Evolutionary conservation across 768 basidiomycete species (phyloP), one percentile per base, ranked within the genome.

Genomic region (Austroboletus eburneus): DNA sequence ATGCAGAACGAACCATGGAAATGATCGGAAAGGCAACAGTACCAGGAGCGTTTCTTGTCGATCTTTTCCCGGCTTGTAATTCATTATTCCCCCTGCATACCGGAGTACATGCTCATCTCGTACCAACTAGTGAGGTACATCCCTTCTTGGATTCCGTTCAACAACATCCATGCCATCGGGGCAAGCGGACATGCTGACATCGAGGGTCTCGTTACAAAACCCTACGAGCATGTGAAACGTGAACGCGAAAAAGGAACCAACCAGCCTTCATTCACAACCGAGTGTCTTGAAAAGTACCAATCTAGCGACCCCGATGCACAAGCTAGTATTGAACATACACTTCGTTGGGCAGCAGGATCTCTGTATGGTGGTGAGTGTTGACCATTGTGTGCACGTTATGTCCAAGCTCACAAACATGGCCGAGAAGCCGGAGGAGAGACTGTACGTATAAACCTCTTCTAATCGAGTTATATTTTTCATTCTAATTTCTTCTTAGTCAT

Each of bases 41-140:
- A 3, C 66, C 64, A 2, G 67, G 67, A 23, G 57, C 66, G 8
- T 68, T 50, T 27, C 43, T 67, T 3, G 52, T 49, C 14, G 67
- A 68, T 44, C 29, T 66, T 17, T 23, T 67, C 17, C 66, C 67
- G 9, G 21, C 33, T 13, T 44, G 64, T 63, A 42, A 43, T 59
- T 41, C 14, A 36, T 32, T 27, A 9, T 48, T 23, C 17, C 37
- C 9, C 5, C 6, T 18, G 22, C 34, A 36, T 41, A 33, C 2
- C 7, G 4, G 13, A 20, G 12, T 21, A 14, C 9, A 41, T 14
- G 17, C 23, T 40, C 14, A 44, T 25, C n/a, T 32, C 20, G 22
- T 22, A 32, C 27, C 30, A 25, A 7, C 16, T 20, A 64, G 63
- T 65, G 35, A 65, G 58, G 50, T 29, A 65, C 39, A 39, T 62